Evolutionary conservation across 2,329 filamentous ascomycete species (phyloP), one percentile per base, ranked within the genome.

Genomic region (Penicillium digitatum): DNA sequence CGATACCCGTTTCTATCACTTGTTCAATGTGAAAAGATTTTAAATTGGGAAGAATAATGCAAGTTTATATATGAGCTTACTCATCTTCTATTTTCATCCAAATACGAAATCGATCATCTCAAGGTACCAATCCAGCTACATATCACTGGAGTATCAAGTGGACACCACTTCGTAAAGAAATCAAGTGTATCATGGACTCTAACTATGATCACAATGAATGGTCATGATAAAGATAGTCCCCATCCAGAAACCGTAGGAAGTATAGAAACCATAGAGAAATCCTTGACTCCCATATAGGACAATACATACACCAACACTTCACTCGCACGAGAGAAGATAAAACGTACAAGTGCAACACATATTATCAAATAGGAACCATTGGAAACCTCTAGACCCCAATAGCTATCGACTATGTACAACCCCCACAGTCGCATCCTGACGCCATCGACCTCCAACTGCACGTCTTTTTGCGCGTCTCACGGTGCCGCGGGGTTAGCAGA

Each of bases 401-500:
- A 26, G 16, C 12, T 11, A 42, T 40, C 24, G 24, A 6, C 22
- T 40, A 16, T 22, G 42, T 45, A 1, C n/a, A 26, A 37, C 32
- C 24, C 24, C 46, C 34, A 48, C 27, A 27, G 20, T 38, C n/a
- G 31, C 27, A 32, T 56, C 61, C 61, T 65, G 62, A 65, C 62
- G 62, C 62, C 62, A 65, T 65, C 61, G 38, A 50, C 48, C 62
- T 64, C 61, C 61, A 64, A 65, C 43, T 61, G 52, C 61, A 64
- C 62, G 62, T 54, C 59, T 64, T 63, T 40, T 49, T 24, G n/a
- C 34, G n/a, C 35, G 35, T 40, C 14, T 40, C 27, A 42, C 20
- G 22, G 24, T 29, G 27, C 42, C 48, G 61, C 53, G 62, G 61
- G 59, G 56, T 43, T 47, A 24, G 42, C 22, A 54, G 20, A 34